These are phyloP conservation scores for Periconia sp. DNA, from an alignment of 2,329 filamentous ascomycete species.

Conservation along the genomic window DNA sequence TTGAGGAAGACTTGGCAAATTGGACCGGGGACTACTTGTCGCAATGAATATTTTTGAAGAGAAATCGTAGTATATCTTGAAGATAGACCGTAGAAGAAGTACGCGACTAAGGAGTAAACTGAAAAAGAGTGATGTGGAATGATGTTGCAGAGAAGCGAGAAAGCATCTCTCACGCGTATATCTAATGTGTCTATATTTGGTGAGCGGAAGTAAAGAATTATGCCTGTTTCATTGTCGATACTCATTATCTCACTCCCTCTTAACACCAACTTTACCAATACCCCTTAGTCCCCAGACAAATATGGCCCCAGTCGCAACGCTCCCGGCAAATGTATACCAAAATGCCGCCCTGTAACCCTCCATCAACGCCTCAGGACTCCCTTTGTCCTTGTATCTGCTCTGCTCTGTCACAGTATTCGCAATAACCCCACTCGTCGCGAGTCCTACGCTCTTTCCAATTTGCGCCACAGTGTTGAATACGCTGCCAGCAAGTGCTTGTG, in stretches of 20 bases:
- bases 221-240: no score
- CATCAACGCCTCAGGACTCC: constrained; percentile 44
- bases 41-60: no score
- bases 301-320: constrained; percentile 36
- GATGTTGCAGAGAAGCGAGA: no score
- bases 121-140: no score
- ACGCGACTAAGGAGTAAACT: no score
- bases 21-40: no score
- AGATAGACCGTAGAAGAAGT: no score
- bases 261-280: constrained; percentile 53
- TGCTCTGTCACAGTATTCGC: constrained; percentile 37
- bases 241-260: constrained; percentile 44
- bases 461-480: constrained; percentile 55
- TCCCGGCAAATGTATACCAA: constrained; percentile 50
- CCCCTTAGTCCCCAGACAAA: constrained; percentile 49
- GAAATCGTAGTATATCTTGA: no score
- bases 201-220: no score
- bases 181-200: not conserved
- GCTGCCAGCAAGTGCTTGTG: constrained; percentile 52
- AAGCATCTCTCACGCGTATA: no score
- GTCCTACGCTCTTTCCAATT: constrained; percentile 49
- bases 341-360: constrained; percentile 51
- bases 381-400: constrained; percentile 31
- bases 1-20: no score
- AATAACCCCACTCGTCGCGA: constrained; percentile 48